Evolutionary conservation across 805 yeast species (phyloP), one percentile per base, ranked within the genome.

Genomic region (Candida ortonii): DNA sequence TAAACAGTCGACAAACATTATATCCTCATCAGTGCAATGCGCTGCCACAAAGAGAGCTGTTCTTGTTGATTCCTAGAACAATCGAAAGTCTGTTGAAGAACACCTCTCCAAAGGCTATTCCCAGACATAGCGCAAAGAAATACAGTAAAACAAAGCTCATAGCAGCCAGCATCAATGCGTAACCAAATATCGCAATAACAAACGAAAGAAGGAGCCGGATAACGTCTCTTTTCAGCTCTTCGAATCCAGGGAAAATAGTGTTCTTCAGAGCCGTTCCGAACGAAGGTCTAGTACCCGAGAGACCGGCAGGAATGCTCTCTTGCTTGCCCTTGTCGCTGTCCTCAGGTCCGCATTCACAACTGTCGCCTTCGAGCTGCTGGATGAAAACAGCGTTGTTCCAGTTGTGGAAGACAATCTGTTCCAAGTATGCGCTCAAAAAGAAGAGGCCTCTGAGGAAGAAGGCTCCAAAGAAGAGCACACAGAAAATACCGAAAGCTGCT

Each of bases 151-250:
- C 71, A 53, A 67, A 83, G 25, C 82, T 67, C 94, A 84, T 84
- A 5, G 83, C 82, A 11, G 78, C 88, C 62, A 84, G 68, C 94
- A 84, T 84, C 49, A 84, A 59, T 22, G 80, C 80, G 52, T 78
- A 84, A 9, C 83, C 80, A 30, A 84, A 53, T 68, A 82, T 65
- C 14, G 84, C 81, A 3, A 84, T 73, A 12, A 76, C 53, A 43
- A 84, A 78, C 8, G 78, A 70, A 16, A 84, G 44, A 0, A 70
- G 22, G 12, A 80, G 58, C 48, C 90, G 65, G 6, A 80, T 64
- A 3, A 70, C 28, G 59, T 84, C 87, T 53, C 79, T 65, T 23
- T 61, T 49, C 5, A 70, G 14, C 22, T 67, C 68, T 13, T 41
- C 49, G 14, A 53, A 39, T 1, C 70, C 60, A 10, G 63, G 59